Evolutionary conservation across 768 basidiomycete species (phyloP).

Genomic region (Podaxis sp.): DNA sequence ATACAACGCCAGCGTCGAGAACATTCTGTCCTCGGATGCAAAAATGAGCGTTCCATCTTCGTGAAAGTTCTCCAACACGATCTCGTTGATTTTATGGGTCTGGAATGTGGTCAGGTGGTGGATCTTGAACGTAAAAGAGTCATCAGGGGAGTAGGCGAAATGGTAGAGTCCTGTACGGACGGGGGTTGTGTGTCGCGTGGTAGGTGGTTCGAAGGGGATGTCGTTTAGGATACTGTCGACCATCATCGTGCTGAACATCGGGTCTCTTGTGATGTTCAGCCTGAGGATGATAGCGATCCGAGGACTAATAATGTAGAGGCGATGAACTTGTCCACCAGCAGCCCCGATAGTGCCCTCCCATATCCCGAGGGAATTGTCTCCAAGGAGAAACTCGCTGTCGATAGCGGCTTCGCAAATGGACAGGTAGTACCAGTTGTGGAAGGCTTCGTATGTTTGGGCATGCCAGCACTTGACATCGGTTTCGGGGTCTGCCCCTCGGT

Average conservation of each 20-base stretch:
- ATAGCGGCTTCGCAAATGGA: conserved; percentile 31
- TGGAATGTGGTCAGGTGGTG: conserved; percentile 22
- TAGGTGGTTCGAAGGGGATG: conserved; percentile 17
- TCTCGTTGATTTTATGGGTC: conserved; percentile 25
- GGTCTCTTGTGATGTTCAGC: conserved; percentile 12
- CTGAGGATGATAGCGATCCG: conserved; percentile 25
- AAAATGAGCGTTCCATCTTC: conserved; percentile 22
- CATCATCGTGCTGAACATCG: conserved; percentile 13
- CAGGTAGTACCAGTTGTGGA: conserved; percentile 25
- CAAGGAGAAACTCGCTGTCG: conserved; percentile 28
- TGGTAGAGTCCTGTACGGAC: conserved; percentile 7
- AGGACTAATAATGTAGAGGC: conserved; percentile 31
- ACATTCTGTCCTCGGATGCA: conserved; percentile 19
- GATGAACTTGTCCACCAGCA: conserved; percentile 18
- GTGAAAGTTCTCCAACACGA: conserved; percentile 21
- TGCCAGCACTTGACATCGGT: conserved; percentile 20
- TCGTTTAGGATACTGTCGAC: conserved; percentile 21
- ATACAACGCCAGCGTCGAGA: conserved; percentile 17
- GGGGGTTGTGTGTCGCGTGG: neutral
- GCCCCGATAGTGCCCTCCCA: conserved; percentile 27
- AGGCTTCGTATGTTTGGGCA: conserved; percentile 23
- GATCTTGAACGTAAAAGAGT: conserved; percentile 23
- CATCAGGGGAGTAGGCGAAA: neutral
- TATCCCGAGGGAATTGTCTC: conserved; percentile 26
- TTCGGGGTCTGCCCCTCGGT: conserved; percentile 16